These are phyloP conservation scores for Didymellaceae sp. DNA, from an alignment of 2,329 filamentous ascomycete genomes.

Conservation along the genomic window DNA sequence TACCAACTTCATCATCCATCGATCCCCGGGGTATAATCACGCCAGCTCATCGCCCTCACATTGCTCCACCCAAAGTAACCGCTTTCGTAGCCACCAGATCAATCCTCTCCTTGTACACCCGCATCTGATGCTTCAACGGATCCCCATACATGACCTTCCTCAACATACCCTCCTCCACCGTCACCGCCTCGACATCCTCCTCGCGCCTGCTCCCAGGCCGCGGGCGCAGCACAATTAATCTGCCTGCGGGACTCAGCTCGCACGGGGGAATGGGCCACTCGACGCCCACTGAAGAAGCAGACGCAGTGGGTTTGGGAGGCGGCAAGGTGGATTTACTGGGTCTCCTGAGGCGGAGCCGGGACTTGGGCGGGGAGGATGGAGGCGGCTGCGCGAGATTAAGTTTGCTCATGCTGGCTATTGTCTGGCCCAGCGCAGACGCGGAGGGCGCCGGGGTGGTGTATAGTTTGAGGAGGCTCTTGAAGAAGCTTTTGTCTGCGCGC, in stretches of 20 bases:
- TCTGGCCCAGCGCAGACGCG: slow-evolving; percentile 18
- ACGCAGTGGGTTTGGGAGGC: slow-evolving; percentile 36
- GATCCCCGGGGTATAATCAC: no score
- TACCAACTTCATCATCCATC: no score
- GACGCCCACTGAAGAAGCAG: slow-evolving; percentile 40
- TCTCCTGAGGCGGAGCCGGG: slow-evolving; percentile 20
- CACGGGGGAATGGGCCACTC: slow-evolving; percentile 71
- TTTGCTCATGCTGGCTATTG: slow-evolving; percentile 33
- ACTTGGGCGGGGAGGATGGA: slow-evolving; percentile 20
- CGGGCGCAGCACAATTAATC: slow-evolving; percentile 67
- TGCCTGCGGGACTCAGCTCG: slow-evolving; percentile 73
- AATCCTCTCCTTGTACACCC: slow-evolving; percentile 73
- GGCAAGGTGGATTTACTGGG: slow-evolving; percentile 34
- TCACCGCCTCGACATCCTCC: slow-evolving; percentile 69
- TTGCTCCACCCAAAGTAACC: slow-evolving; percentile 54
- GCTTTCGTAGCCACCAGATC: slow-evolving; percentile 74
- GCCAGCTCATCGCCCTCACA: no score
- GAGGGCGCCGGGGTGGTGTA: slow-evolving; percentile 67
- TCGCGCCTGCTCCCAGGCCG: slow-evolving; percentile 47
- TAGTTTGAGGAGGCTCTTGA: slow-evolving; percentile 74
- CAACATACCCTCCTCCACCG: slow-evolving; percentile 71
- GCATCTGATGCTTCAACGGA: slow-evolving; percentile 81
- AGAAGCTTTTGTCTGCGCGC: slow-evolving; percentile 77
- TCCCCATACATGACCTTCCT: slow-evolving; percentile 80
- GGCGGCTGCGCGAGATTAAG: slow-evolving; percentile 28